Evolutionary conservation across 2,329 filamentous ascomycete genomes (phyloP).

Genomic region (Ophiocordyceps camponoti-floridani): DNA sequence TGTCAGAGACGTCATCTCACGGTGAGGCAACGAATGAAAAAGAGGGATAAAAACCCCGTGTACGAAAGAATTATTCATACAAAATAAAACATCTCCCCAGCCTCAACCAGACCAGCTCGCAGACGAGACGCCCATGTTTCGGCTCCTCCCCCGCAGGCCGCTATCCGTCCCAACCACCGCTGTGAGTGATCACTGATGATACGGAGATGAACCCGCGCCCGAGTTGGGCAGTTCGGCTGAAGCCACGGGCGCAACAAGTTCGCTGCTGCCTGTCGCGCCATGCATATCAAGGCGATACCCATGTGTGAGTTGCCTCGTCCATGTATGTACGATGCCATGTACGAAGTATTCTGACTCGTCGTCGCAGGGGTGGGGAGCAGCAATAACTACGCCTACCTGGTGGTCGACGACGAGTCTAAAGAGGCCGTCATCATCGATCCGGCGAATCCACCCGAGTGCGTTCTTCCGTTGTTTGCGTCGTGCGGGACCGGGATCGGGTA

Average conservation of each 20-base stretch:
- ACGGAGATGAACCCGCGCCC: no score
- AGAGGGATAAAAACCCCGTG: not conserved
- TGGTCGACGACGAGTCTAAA: conserved; percentile 61
- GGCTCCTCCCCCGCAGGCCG: not conserved
- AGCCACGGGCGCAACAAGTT: not conserved
- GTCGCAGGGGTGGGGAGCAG: conserved; percentile 53
- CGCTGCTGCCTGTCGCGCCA: conserved; percentile 18
- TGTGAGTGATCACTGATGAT: not conserved
- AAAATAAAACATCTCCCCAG: no score
- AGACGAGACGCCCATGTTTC: not conserved
- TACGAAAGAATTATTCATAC: no score
- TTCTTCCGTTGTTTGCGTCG: not conserved
- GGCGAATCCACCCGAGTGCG: not conserved
- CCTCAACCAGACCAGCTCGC: no score
- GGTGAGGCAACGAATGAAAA: not conserved
- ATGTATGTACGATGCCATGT: no score
- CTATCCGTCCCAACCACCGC: not conserved
- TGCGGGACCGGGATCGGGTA: not conserved
- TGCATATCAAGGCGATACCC: conserved; percentile 78
- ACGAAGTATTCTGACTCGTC: no score
- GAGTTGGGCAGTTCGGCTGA: no score
- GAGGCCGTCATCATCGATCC: conserved; percentile 50
- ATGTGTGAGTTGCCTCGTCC: conserved; percentile 45
- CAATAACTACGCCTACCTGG: conserved; percentile 76
- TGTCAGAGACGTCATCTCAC: not conserved